Base-by-base conservation (phyloP, 1,284 basidiomycete species). In the Ustilago lituana region DNA sequence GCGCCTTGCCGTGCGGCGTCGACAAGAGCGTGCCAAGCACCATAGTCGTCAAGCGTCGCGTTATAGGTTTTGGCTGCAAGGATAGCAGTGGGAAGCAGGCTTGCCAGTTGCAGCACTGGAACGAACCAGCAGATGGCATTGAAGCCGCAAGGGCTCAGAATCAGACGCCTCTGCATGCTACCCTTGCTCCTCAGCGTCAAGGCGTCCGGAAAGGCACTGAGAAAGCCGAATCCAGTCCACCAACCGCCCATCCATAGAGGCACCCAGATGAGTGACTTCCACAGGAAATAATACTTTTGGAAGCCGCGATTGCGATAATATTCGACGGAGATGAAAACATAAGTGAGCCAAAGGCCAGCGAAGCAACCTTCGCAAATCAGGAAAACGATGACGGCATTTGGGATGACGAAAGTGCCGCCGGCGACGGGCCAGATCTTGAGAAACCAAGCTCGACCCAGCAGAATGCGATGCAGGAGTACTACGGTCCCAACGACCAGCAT, bases 141-240 rank as follows among this genome's bases (percentile, higher is more conserved):
- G 45, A 67, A 61, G 7, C 38, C 35, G 1, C 11, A 19, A 6
- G 58, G 64, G 22, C 54, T 61, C n/a, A 67, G 31, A 9, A 67
- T 46, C n/a, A 57, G 50, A 15, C 64, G 43, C 31, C 33, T 59
- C 23, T 39, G 57, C 39, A 24, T 43, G 14, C 52, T 24, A 8
- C n/a, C 37, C 15, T 54, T 45, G 15, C 5, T 32, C 31, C 52
- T 60, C 48, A n/a, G 40, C 17, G 49, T 67, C 39, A 67, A 24
- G 12, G 64, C 58, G 10, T 67, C 64, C 7, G 64, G 64, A 23
- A 67, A 67, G 2, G 58, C 64, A 39, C 64, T 53, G 20, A 46
- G 23, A 5, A 67, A 5, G 8, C 64, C 64, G 12, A 67, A 67
- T 1, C 26, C 54, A 5, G 39, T 53, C 45, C 33, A 53, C 64